Conservation (phyloP, 257 asterid species). For the Solanum piurae region DNA sequence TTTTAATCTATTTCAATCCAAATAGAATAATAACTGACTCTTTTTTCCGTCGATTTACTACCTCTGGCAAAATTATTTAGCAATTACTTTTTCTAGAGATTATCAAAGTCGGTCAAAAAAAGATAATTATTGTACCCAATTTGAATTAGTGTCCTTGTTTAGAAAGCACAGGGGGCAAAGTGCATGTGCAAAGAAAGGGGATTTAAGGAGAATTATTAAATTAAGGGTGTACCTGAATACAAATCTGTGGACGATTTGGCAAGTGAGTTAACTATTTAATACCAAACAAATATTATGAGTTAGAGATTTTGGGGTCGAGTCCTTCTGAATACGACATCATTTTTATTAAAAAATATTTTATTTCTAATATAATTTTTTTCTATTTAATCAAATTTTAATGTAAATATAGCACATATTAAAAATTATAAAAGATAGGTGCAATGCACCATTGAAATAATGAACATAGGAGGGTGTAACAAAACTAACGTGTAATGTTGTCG, state of each 20-base stretch:
- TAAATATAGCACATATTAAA: too few species aligned
- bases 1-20: neutral
- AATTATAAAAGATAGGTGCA: neutral
- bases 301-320: too few species aligned
- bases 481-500: neutral
- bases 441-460: neutral
- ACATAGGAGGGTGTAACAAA: neutral
- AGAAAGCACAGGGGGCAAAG: neutral
- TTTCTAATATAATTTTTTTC: too few species aligned
- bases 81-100: neutral
- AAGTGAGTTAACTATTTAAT: neutral
- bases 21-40: too few species aligned
- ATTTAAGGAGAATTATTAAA: neutral
- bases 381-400: too few species aligned
- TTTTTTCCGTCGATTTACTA: neutral
- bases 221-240: neutral
- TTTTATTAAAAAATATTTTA: too few species aligned
- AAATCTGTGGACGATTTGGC: neutral
- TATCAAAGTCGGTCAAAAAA: neutral
- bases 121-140: neutral
- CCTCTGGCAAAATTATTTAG: neutral
- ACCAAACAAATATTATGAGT: neutral
- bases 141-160: neutral
- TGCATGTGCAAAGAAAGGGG: neutral
- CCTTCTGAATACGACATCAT: too few species aligned